Base-by-base conservation (phyloP, 352 stramenopile genomes). In the Thraustotheca clavata region DNA sequence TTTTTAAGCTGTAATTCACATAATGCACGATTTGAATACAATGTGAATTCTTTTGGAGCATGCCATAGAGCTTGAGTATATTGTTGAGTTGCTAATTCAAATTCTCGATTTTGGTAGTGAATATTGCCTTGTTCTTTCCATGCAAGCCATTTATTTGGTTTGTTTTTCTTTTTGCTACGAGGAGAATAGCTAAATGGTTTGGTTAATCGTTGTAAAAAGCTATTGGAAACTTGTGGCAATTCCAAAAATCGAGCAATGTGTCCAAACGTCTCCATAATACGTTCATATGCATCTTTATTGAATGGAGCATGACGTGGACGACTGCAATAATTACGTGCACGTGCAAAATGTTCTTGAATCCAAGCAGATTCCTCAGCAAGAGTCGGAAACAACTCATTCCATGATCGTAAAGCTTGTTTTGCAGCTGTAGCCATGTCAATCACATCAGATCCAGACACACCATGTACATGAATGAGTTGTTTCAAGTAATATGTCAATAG, bases 11-110 rank as follows among this genome's bases (percentile, higher is more conserved):
- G 29, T 1, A 81, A 46, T 34, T 71, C 73, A 40, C 70, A 76
- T 57, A 62, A 70, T 33, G 72, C 70, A 35, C 74, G 50, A 52
- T 79, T 77, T n/a, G 67, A 63, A 59, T 61, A 71, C 2, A 79
- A 62, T 26, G 75, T 69, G 0, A 73, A 61, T n/a, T 77, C 41
- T n/a, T 73, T 39, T 11, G 60, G 59, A 0, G 70, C 55, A 0
- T 73, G 49, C 16, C 75, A 60, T 12, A 78, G 49, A 1, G 40
- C 74, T 35, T 72, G 61, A 0, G 68, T 72, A 27, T 77, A 77
- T 1, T 43, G 66, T 16, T 75, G 68, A 32, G 76, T 69, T 0
- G 74, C 74, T 20, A 69, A 61, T 0, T 48, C 62, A 49, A 73
- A 77, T 14, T 78, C 71, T 2, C 67, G 49, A n/a, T 72, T 69